phyloP scores from a whole-genome alignment of 257 asterid genomes.

The Forsythia suspensa region DNA sequence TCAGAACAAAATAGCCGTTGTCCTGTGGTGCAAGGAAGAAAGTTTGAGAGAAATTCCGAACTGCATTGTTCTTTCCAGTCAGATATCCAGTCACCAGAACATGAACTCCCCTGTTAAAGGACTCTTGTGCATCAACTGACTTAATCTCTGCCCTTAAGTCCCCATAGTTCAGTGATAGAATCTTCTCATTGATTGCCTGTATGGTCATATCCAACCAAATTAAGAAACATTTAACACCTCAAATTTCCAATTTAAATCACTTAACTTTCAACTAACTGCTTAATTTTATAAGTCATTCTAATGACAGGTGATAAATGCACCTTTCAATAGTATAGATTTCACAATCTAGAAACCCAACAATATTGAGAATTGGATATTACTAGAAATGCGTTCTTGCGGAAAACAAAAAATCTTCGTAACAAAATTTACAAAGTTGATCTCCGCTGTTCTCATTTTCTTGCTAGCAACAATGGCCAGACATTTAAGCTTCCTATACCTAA shows the following conservation, averaged over 20 bases:
- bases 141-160: conserved; percentile 67
- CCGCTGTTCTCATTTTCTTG: neutral
- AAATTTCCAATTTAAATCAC: neutral
- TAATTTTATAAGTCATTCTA: neutral
- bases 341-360: conserved; percentile 9
- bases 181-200: conserved; percentile 86
- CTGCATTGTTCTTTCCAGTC: conserved; percentile 55
- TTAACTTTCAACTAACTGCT: conserved; percentile 8
- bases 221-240: conserved; percentile 6
- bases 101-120: conserved; percentile 71
- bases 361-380: neutral
- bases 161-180: conserved; percentile 68
- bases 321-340: neutral
- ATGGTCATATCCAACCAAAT: conserved; percentile 19
- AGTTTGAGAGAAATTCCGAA: conserved; percentile 65
- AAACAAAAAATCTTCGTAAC: neutral
- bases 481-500: neutral
- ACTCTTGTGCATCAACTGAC: conserved; percentile 87
- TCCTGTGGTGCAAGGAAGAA: conserved; percentile 99
- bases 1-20: conserved; percentile 86
- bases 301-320: neutral
- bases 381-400: neutral
- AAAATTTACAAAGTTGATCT: neutral
- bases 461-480: neutral
- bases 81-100: conserved; percentile 90